Evolutionary conservation across 1,139 yeast genomes (phyloP), one percentile per base, ranked within the genome.

Genomic region (Protomyces arabidopsidicola): DNA sequence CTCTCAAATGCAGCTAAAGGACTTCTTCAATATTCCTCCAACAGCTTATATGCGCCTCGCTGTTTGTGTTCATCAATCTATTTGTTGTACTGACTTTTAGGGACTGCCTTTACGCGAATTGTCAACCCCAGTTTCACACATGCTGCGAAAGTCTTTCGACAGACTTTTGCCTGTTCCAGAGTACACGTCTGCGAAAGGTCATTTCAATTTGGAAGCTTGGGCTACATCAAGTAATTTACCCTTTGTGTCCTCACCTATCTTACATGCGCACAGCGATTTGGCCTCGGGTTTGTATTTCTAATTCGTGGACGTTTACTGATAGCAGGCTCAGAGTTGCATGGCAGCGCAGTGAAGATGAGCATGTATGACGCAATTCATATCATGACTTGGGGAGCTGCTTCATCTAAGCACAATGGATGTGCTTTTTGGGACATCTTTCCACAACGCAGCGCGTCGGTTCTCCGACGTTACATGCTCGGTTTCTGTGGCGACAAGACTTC

Each of bases 341-440:
- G 20, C 48, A 18, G 22, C 10, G 58, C 55, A 4, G 57, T 67
- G 6, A 68, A 67, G 45, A 45, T 67, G 45, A 67, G 67, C 60
- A 67, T 67, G 63, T 63, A 68, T 12, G 69, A 67, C 45, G 65
- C 68, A 5, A 60, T 65, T 36, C 67, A 67, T 38, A 53, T 67
- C 51, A 63, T 67, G 69, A 51, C 64, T 38, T 61, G 54, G 45
- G 63, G 60, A 20, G 59, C 35, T 9, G 34, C 20, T 14, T 10
- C 18, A 10, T 35, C 36, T 12, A 16, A 4, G 45, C 14, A 34
- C 35, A 35, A 48, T 12, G 60, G 61, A 8, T 67, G 69, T 20
- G 69, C 68, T 2, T 64, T 65, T 8, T 67, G 68, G 68, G 68
- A 67, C 27, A 60, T 67, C 10, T 67, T 67, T 52, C 38, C 45